Percentiles rank a stretch among this genome's conserved stretches.
Conservation (phyloP, 2,329 filamentous ascomycete species). For the Xylariaceae sp. region DNA sequence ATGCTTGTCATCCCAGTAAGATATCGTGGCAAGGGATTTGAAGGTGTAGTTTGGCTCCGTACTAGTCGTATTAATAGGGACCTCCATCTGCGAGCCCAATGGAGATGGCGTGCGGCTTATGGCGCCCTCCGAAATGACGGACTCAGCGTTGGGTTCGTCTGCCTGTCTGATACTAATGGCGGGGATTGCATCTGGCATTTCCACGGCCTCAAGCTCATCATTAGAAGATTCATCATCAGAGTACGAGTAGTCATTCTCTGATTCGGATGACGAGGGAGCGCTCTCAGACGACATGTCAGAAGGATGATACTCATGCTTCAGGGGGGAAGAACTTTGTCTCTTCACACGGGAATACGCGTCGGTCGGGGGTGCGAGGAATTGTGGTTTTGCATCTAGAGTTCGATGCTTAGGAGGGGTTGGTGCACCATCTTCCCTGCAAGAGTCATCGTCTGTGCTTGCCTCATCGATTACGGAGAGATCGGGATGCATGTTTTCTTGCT, state of each 20-base stretch:
- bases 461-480: slow-evolving; percentile 35
- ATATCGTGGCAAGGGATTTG: slow-evolving; percentile 50
- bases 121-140: slow-evolving; percentile 41
- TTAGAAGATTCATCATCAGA: slow-evolving; percentile 41
- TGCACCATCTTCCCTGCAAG: slow-evolving; percentile 48
- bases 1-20: slow-evolving; percentile 56
- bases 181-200: slow-evolving; percentile 53
- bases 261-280: slow-evolving; percentile 26
- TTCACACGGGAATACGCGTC: slow-evolving; percentile 47
- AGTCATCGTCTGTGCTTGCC: slow-evolving; percentile 31
- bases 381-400: slow-evolving; percentile 36
- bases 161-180: slow-evolving; percentile 50
- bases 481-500: slow-evolving; percentile 36
- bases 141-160: slow-evolving; percentile 33
- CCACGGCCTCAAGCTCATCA: slow-evolving; percentile 55
- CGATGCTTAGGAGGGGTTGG: slow-evolving; percentile 52
- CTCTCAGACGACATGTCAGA: slow-evolving; percentile 58
- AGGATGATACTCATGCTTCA: slow-evolving; percentile 95
- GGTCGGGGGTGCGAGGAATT: slow-evolving; percentile 41
- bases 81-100: slow-evolving; percentile 67
- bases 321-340: slow-evolving; percentile 78
- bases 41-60: slow-evolving; percentile 39
- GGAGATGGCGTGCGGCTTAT: slow-evolving; percentile 69
- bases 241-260: slow-evolving; percentile 46
- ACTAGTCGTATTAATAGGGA: slow-evolving; percentile 43